Percentiles rank a stretch among this genome's conserved stretches.
Conservation (phyloP, 106 monocot genomes). For the Allium fistulosum region DNA sequence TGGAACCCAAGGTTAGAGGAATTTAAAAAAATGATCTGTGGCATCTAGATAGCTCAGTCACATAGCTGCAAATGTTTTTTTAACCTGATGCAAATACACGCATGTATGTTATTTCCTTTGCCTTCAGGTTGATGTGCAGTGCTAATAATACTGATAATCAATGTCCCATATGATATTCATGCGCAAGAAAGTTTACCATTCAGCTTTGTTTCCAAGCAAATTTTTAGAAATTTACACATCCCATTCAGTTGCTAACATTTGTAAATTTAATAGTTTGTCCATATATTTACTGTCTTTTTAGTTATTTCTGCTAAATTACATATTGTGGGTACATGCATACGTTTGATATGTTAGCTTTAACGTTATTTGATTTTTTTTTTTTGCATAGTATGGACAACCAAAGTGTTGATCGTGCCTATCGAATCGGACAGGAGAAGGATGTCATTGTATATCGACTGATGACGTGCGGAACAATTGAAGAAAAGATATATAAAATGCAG, state of each 20-base stretch:
- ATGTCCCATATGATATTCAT: no score
- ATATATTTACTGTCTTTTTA: no score
- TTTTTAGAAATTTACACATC: no score
- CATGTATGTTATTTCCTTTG: no score
- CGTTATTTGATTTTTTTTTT: not conserved
- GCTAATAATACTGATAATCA: not conserved
- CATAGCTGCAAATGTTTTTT: not conserved
- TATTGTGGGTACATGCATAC: no score
- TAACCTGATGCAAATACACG: no score
- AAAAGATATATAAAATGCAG: constrained; percentile 98
- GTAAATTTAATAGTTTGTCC: no score
- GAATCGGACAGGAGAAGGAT: constrained; percentile 89
- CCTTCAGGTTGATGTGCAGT: not conserved
- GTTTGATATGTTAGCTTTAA: no score
- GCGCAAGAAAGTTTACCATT: no score
- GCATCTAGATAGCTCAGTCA: not conserved
- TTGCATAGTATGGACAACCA: constrained; percentile 80
- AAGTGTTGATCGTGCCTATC: constrained; percentile 98
- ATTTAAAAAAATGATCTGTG: not conserved
- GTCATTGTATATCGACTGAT: constrained; percentile 92
- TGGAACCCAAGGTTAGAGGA: constrained; percentile 90
- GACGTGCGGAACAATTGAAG: constrained; percentile 98
- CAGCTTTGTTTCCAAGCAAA: no score
- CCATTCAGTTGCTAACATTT: no score
- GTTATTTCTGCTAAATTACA: no score